Base-by-base conservation (phyloP, 345 rosid species). In the Physaria fendleri region DNA sequence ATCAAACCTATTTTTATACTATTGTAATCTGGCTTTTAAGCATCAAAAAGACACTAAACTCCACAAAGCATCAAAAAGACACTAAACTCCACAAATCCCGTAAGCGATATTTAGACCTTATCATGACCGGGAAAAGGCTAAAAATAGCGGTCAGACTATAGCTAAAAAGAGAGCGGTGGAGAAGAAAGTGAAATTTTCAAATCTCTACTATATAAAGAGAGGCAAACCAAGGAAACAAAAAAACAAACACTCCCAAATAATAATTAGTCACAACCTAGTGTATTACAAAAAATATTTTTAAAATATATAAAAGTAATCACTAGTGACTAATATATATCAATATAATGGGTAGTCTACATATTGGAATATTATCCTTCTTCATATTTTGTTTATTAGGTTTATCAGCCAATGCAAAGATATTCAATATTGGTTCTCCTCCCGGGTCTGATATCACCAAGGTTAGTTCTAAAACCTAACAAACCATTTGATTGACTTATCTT, bases 361-460 rank as follows among this genome's bases (percentile, higher is more conserved):
- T 29, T 25, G 53, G 58, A 49, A 1, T 51, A 29, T 50, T 46
- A 0, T 18, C 50, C 6, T 48, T 58, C 1, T 58, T 59, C 41
- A 21, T 58, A 58, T 27, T 67, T 5, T 50, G 44, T 41, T 40
- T 67, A 29, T 18, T 67, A 42, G 52, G 72, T 49, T 50, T 67
- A 32, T 59, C 65, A 22, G 72, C 59, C 22, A 59, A 59, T 58
- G 72, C 72, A 49, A 59, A 67, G 34, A 46, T 23, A 6, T 67
- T 67, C 38, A 51, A 34, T 5, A 50, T 67, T 35, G 14, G 9
- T 42, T 27, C 65, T 49, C 22, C 17, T 40, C 59, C 52, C 14
- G 72, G 72, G 1, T 67, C 65, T 16, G 72, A 67, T 18, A 67
- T 67, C 45, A 67, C 72, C 12, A n/a, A 24, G 17, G 72, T 58